These are phyloP conservation scores for Triglochin maritima DNA, from an alignment of 106 monocot species.

Conservation along the genomic window DNA sequence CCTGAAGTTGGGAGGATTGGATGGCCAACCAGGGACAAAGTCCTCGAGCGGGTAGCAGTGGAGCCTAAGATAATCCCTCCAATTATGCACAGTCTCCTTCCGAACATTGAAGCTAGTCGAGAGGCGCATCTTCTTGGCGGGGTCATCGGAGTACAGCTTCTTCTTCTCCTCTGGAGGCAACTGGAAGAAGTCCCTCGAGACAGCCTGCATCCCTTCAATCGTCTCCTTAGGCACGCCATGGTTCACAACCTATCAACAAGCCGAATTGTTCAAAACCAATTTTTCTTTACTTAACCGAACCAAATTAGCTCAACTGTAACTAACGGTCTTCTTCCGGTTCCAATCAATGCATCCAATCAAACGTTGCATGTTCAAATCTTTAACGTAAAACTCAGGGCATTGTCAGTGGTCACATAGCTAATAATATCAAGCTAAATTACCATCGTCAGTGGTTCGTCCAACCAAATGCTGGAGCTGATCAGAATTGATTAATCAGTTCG, in stretches of 20 bases:
- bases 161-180: slow-evolving; percentile 53
- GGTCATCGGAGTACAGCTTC: slow-evolving; percentile 63
- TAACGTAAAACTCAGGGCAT: too few relatives aligned
- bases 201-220: slow-evolving; percentile 22
- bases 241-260: slow-evolving; percentile 15
- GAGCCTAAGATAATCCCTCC: slow-evolving; percentile 78
- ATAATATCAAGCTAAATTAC: too few relatives aligned
- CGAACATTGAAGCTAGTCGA: slow-evolving; percentile 84
- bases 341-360: too few relatives aligned
- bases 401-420: too few relatives aligned
- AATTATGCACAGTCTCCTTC: slow-evolving; percentile 59
- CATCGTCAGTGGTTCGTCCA: too few relatives aligned
- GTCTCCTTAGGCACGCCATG: slow-evolving; percentile 36
- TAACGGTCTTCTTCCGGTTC: too few relatives aligned
- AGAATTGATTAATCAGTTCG: too few relatives aligned
- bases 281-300: too few relatives aligned
- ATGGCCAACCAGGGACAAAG: slow-evolving; percentile 55
- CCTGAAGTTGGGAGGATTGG: slow-evolving; percentile 53
- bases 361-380: too few relatives aligned
- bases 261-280: too few relatives aligned
- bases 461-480: too few relatives aligned
- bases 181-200: slow-evolving; percentile 45
- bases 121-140: slow-evolving; percentile 45
- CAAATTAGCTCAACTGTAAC: too few relatives aligned
- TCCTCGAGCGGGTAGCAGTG: slow-evolving; percentile 75